Evolutionary conservation across 225 moss, liverwort and hornwort species (phyloP).

Genomic region (Marchantia polymorpha): DNA sequence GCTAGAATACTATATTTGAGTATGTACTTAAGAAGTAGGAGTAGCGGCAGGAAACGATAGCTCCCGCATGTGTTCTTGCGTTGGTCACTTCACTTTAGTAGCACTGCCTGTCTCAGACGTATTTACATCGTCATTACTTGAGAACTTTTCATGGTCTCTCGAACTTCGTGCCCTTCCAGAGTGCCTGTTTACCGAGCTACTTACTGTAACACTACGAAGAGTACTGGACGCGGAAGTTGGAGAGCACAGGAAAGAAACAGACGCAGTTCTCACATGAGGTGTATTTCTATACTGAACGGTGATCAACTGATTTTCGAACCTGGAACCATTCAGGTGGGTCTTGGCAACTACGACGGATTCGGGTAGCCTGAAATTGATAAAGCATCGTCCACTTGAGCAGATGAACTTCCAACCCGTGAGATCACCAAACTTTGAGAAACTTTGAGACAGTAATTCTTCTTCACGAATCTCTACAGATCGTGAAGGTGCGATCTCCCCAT

Average conservation of each 20-base stretch:
- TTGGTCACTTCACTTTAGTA: slow-evolving; percentile 85
- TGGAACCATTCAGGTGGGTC: slow-evolving; percentile 70
- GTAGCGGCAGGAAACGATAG: slow-evolving; percentile 16
- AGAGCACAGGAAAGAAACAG: slow-evolving; percentile 62
- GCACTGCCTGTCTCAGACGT: no score
- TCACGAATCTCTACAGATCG: slow-evolving; percentile 83
- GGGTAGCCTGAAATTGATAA: slow-evolving; percentile 89
- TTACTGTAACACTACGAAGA: slow-evolving; percentile 64
- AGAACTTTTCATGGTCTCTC: no score
- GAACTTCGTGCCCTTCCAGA: no score
- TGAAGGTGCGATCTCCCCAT: slow-evolving; percentile 92
- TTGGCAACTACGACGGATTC: slow-evolving; percentile 85
- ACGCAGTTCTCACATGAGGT: slow-evolving; percentile 60
- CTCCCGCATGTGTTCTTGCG: slow-evolving; percentile 59
- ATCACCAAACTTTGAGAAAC: slow-evolving; percentile 77
- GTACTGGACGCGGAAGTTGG: slow-evolving; percentile 69
- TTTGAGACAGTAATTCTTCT: slow-evolving; percentile 75
- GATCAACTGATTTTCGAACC: slow-evolving; percentile 90
- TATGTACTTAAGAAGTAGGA: not conserved
- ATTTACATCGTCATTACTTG: no score
- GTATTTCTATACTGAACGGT: slow-evolving; percentile 89
- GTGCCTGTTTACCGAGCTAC: slow-evolving; percentile 62
- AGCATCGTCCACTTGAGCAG: slow-evolving; percentile 94
- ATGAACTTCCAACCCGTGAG: slow-evolving; percentile 95
- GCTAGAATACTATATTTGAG: not conserved